These are phyloP conservation scores for Apostasia ramifera DNA, from an alignment of 106 monocot genomes.

Conservation along the genomic window DNA sequence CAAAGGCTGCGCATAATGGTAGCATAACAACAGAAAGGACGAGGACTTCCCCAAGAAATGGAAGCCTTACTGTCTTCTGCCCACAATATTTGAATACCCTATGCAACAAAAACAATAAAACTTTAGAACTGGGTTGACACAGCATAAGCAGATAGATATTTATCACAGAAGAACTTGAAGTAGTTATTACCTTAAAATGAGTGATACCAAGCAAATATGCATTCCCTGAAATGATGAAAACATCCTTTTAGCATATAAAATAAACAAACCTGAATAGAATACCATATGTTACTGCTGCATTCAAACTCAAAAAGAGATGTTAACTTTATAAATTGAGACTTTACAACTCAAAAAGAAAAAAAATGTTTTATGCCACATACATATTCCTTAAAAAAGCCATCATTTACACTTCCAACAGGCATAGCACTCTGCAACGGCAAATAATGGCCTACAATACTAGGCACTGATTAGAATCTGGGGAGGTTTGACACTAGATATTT, in stretches of 20 bases:
- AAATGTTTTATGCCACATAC: neutral
- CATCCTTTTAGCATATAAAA: neutral
- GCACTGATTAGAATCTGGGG: too few relatives aligned
- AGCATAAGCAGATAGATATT: neutral
- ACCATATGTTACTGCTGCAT: neutral
- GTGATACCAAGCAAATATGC: constrained; percentile 78
- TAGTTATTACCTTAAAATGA: constrained; percentile 55
- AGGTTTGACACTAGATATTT: too few relatives aligned
- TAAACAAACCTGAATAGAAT: neutral
- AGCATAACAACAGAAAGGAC: constrained; percentile 57
- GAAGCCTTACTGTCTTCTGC: constrained; percentile 57
- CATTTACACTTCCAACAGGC: too few relatives aligned
- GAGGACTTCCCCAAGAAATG: constrained; percentile 67
- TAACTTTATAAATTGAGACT: neutral
- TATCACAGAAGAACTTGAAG: neutral
- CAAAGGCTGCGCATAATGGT: constrained; percentile 71
- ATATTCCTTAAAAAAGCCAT: too few relatives aligned
- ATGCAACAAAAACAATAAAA: neutral
- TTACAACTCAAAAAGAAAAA: neutral
- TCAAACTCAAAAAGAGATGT: neutral
- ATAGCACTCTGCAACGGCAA: too few relatives aligned
- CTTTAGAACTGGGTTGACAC: neutral
- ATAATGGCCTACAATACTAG: too few relatives aligned
- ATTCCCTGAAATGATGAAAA: constrained; percentile 71
- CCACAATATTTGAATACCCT: constrained; percentile 59